Conservation (phyloP, 225 moss, liverwort and hornwort species). For the Polytrichum commune region DNA sequence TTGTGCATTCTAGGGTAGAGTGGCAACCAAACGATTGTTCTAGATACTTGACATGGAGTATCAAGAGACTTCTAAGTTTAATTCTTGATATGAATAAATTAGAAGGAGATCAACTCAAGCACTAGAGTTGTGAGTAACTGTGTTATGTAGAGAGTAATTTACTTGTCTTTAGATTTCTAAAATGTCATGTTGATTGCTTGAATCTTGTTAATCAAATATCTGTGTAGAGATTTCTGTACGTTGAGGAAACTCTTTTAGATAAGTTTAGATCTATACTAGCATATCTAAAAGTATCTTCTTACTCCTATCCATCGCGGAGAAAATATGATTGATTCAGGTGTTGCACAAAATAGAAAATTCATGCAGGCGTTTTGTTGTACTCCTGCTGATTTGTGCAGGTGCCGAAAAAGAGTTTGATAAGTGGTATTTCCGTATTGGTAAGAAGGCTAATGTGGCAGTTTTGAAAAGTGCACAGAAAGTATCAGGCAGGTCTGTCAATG, state of each 20-base stretch:
- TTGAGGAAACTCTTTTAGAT: no score
- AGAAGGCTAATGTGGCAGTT: constrained; percentile 24
- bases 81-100: no score
- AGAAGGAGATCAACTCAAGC: background rate
- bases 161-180: background rate
- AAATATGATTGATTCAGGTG: background rate
- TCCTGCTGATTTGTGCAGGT: constrained; percentile 37
- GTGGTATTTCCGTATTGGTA: constrained; percentile 74
- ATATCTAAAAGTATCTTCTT: no score
- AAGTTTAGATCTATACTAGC: no score
- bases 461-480: constrained; percentile 39
- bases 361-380: background rate
- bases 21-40: no score
- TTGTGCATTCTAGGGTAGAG: no score
- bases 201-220: background rate
- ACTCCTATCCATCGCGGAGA: no score
- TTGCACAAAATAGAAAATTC: background rate
- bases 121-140: background rate
- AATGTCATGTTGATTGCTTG: background rate
- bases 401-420: constrained; percentile 47
- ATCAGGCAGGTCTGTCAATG: constrained; percentile 32
- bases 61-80: no score
- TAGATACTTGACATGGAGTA: no score
- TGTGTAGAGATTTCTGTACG: no score
- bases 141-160: background rate